These are phyloP conservation scores for Phoma sp. DNA, from an alignment of 2,329 filamentous ascomycete genomes.

Conservation along the genomic window DNA sequence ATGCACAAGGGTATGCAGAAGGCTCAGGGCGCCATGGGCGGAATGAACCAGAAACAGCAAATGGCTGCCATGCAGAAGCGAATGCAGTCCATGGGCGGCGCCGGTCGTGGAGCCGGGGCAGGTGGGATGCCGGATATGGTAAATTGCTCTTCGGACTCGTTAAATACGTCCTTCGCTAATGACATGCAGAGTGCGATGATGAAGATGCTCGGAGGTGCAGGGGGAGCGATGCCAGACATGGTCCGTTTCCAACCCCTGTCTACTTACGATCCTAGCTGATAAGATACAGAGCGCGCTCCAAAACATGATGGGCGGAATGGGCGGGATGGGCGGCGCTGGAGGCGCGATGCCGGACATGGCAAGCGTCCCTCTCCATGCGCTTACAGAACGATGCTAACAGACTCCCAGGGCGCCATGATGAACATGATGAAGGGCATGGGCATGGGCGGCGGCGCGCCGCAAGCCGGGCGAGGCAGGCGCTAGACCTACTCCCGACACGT, in stretches of 20 bases:
- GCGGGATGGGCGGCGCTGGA: slow-evolving; percentile 50
- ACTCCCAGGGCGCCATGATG: slow-evolving; percentile 44
- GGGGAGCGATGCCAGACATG: slow-evolving; percentile 69
- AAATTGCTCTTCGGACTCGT: not conserved
- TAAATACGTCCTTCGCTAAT: not conserved
- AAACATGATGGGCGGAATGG: slow-evolving; percentile 64
- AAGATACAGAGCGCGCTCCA: slow-evolving; percentile 50
- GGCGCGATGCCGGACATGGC: slow-evolving; percentile 64
- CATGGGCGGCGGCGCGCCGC: slow-evolving; percentile 25
- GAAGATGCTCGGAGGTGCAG: slow-evolving; percentile 83
- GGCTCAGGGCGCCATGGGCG: slow-evolving; percentile 88
- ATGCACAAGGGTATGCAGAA: slow-evolving; percentile 94
- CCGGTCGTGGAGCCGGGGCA: slow-evolving; percentile 59
- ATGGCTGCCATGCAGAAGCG: slow-evolving; percentile 97
- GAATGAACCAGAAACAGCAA: slow-evolving; percentile 90
- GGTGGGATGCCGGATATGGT: slow-evolving; percentile 76
- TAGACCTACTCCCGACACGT: slow-evolving; percentile 5
- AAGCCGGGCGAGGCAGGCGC: slow-evolving; percentile 31
- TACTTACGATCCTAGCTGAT: not conserved
- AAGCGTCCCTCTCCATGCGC: not conserved
- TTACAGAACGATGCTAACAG: not conserved
- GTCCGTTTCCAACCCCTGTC: slow-evolving; percentile 22
- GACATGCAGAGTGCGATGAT: slow-evolving; percentile 67
- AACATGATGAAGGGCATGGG: slow-evolving; percentile 47
- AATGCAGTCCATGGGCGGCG: slow-evolving; percentile 88